A percentile compares a stretch with the other conserved stretches of the same genome.
Evolutionary conservation across 192 early-diverging fungal species (phyloP).

Genomic region (Allomyces javanicus): DNA sequence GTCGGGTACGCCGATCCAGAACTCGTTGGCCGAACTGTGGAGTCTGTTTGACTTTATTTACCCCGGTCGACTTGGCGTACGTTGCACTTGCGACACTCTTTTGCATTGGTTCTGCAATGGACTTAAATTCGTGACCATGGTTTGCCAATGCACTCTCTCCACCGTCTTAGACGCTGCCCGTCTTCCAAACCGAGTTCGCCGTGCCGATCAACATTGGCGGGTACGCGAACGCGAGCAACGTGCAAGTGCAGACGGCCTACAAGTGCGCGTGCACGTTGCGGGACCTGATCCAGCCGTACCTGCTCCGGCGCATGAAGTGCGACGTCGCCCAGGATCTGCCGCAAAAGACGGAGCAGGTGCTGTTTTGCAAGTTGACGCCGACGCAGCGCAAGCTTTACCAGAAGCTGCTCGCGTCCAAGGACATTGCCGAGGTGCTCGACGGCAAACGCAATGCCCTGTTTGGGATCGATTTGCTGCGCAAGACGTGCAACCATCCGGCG

Average conservation of each 20-base stretch:
- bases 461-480: slow-evolving; percentile 80
- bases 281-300: slow-evolving; percentile 81
- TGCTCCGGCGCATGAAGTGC: slow-evolving; percentile 73
- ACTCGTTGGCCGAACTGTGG: slow-evolving; percentile 63
- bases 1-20: slow-evolving; percentile 65
- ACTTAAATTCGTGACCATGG: slow-evolving; percentile 4
- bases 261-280: slow-evolving; percentile 78
- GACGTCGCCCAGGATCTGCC: slow-evolving; percentile 84
- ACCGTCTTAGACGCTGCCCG: slow-evolving; percentile 39
- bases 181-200: slow-evolving; percentile 74
- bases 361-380: slow-evolving; percentile 73
- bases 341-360: slow-evolving; percentile 73
- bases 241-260: slow-evolving; percentile 85
- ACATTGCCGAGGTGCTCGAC: slow-evolving; percentile 53
- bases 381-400: slow-evolving; percentile 53
- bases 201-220: slow-evolving; percentile 83
- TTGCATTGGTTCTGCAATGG: not conserved
- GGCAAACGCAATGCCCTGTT: slow-evolving; percentile 64
- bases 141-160: too few species aligned
- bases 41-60: slow-evolving; percentile 61
- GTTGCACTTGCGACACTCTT: slow-evolving; percentile 2
- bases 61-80: slow-evolving; percentile 45
- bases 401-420: slow-evolving; percentile 46
- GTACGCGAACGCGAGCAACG: slow-evolving; percentile 70
- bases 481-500: slow-evolving; percentile 96